Evolutionary conservation across 73 alveolate genomes (phyloP).

Genomic region (Urostyla sp.): DNA sequence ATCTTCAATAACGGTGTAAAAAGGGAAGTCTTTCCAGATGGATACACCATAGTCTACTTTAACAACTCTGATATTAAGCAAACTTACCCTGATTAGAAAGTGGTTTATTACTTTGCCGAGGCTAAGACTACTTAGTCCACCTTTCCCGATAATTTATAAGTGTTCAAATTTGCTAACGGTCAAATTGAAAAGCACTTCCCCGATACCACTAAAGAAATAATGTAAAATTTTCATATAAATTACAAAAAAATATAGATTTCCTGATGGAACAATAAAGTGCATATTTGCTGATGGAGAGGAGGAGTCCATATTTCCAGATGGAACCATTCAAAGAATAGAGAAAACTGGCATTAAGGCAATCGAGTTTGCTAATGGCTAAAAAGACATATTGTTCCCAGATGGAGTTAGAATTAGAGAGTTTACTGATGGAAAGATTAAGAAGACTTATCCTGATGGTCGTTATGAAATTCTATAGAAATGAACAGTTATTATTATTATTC

Average conservation of each 20-base stretch:
- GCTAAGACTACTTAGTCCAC: conserved; percentile 96
- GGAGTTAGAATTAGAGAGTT: conserved; percentile 61
- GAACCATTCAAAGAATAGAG: conserved; percentile 73
- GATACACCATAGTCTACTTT: conserved; percentile 92
- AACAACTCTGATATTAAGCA: conserved; percentile 91
- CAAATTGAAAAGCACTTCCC: conserved; percentile 96
- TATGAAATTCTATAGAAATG: background rate
- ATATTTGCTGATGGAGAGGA: conserved; percentile 91
- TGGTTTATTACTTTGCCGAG: conserved; percentile 94
- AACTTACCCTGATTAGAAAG: conserved; percentile 93
- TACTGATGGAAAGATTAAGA: conserved; percentile 63
- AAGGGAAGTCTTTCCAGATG: conserved; percentile 88
- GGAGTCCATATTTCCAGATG: conserved; percentile 83
- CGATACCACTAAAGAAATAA: conserved; percentile 96
- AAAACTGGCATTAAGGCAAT: conserved; percentile 68
- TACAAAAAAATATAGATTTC: conserved; percentile 58
- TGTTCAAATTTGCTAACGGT: conserved; percentile 81
- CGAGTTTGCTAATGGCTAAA: conserved; percentile 71
- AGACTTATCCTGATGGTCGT: conserved; percentile 63
- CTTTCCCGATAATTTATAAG: conserved; percentile 89
- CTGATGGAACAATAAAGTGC: conserved; percentile 91
- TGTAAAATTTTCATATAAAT: background rate
- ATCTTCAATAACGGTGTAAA: conserved; percentile 73
- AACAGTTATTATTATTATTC: too few species aligned
- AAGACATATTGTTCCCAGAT: conserved; percentile 57